Base-by-base conservation (phyloP, 169 alveolate species). In the Eimeria maxima region DNA sequence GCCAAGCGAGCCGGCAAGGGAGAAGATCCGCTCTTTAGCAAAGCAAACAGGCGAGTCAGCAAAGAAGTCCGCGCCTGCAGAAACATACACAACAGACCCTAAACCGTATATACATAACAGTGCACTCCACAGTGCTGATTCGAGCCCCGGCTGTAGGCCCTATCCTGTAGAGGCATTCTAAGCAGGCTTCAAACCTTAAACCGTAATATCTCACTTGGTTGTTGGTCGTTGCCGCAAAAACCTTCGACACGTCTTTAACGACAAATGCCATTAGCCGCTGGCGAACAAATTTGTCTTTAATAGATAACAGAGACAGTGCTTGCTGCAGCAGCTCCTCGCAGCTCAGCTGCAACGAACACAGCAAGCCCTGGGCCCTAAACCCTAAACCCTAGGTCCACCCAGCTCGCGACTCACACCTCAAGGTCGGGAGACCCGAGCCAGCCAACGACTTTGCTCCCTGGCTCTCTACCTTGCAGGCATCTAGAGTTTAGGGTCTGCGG, bases 1-100 rank as follows among this genome's bases (percentile, higher is more conserved):
- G 95, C 95, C n/a, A 90, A 73, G 27, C 95, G 95, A n/a, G 95
- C 90, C 13, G 95, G 90, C 33, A 45, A 2, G 4, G 95, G 90
- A 73, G 84, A 90, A 10, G 89, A n/a, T 0, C 88, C 88, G 42
- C 78, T 4, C 63, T 57, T 33, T 44, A 90, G 78, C 42, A 90
- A 33, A 22, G 45, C 63, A 45, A 90, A 90, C 5, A 90, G 63
- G 45, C 87, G 87, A 8, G 53, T 38, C 63, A 76, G 29, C 63
- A 76, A 8, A 38, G 60, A 76, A 27, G 27, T 44, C 87, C 87
- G 57, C 22, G 60, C 87, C 87, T 76, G 87, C 87, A 45, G 38
- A 33, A 33, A 33, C 69, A 60, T 47, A 69, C 10, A 60, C 20
- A 5, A 60, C 20, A 60, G 5, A 60, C 69, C 69, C 80, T 29